Evolutionary conservation across 2,329 filamentous ascomycete genomes (phyloP), one percentile per base, ranked within the genome.

Genomic region (Nothophaeocryptopus gaeumannii): DNA sequence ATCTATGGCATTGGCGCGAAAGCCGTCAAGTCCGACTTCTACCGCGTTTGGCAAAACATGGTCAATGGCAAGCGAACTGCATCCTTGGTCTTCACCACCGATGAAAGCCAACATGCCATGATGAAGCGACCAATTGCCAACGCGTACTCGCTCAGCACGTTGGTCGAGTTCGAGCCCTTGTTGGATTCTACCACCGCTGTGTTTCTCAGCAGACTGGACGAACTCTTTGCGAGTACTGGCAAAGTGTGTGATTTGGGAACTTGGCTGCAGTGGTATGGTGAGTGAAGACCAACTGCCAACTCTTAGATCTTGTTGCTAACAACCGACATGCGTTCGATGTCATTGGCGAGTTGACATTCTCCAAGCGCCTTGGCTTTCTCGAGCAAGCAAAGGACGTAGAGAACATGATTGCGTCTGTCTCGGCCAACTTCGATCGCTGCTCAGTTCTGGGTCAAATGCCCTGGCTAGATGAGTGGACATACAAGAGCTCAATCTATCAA

Each of bases 161-260:
- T 90, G 5, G 81, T 89, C 9, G 83, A 88, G 62, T 89, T 89
- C 59, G 88, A 92, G 63, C 85, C 87, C 1, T 83, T 88, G 33
- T 86, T 91, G 37, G 85, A 88, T 63, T 84, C 83, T 50, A 88
- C 84, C 1, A 84, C 85, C 0, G 80, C 80, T 54, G 69, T 88
- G 3, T 90, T 89, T 63, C 54, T 61, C 9, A 49, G 45, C 7
- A 47, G 55, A 36, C 42, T 64, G 29, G 53, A 70, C 39, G 54
- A 60, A 20, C 31, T 58, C 5, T 76, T 70, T 49, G 69, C 69
- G 3, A 60, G 56, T 5, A 69, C 70, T 1, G 65, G 68, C 12
- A 58, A 59, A 14, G 66, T 69, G 12, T 86, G 82, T 60, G 79
- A 87, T 63, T 83, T 88, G 37, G 80, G 81, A 2, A 74, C 77